Base-by-base conservation (phyloP, 2,329 filamentous ascomycete species). In the Fusarium newnesense region DNA sequence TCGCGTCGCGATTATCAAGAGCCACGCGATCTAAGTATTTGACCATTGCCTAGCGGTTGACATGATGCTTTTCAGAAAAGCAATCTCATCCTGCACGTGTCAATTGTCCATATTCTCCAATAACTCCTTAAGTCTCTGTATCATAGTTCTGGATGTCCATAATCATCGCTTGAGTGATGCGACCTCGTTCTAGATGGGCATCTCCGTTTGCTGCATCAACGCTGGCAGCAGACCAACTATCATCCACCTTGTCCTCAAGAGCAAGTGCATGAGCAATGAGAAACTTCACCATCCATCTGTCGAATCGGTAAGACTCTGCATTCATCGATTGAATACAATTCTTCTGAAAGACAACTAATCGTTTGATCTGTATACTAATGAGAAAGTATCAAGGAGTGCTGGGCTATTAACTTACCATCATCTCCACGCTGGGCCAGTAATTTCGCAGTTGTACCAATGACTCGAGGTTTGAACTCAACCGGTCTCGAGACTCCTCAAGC, bases 251-350 rank as follows among this genome's bases (percentile, higher is more conserved):
- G 9, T 79, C 77, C 32, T 81, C 79, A 6, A 82, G 67, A 12
- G 72, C 69, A 18, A 80, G 49, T 3, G 78, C 73, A 66, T 83
- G 80, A 39, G 81, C 77, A 18, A 81, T 75, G 2, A 83, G 71
- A 54, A 83, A 83, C 54, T 89, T 87, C 60, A 85, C 79, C 57
- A 88, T 84, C 60, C 87, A 86, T 53, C 79, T 80, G 71, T 90
- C 88, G 63, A 89, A 80, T 2, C 78, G 73, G 61, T 82, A 78
- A 3, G 80, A 80, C 30, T 80, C 77, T 19, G 63, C 68, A 12
- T 64, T 72, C 16, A 74, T 62, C 2, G 79, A 80, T 5, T 69
- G 64, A 7, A 82, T 69, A 37, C 80, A 82, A 39, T 74, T 75
- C 21, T 77, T 78, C 47, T 81, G 79, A 30, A 82, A 82, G 26